Conservation (phyloP, 2,329 filamentous ascomycete genomes). For the Arthroderma sp. region DNA sequence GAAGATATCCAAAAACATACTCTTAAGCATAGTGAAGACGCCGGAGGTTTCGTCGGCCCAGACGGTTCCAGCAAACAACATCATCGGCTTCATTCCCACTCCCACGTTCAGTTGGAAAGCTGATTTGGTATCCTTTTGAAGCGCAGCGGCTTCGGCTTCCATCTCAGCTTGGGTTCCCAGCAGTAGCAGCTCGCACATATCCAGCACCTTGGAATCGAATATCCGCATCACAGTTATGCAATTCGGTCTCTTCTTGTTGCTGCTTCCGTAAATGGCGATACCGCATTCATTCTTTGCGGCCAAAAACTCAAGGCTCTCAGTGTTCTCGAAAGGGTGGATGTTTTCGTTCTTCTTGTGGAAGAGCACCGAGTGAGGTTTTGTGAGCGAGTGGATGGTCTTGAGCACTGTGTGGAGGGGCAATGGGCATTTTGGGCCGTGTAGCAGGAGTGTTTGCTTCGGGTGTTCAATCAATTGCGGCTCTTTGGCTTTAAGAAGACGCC, state of each 20-base stretch:
- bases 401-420: slow-evolving; percentile 72
- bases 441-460: slow-evolving; percentile 77
- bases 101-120: slow-evolving; percentile 46
- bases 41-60: slow-evolving; percentile 73
- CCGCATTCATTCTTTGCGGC: slow-evolving; percentile 90
- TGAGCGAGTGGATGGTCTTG: slow-evolving; percentile 72
- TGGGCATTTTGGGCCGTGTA: slow-evolving; percentile 76
- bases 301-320: slow-evolving; percentile 84
- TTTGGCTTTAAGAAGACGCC: slow-evolving; percentile 85
- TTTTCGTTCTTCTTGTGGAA: slow-evolving; percentile 91
- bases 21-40: slow-evolving; percentile 77
- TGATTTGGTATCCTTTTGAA: slow-evolving; percentile 40
- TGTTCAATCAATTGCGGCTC: slow-evolving; percentile 83
- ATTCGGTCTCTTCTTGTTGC: slow-evolving; percentile 92
- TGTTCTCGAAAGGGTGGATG: slow-evolving; percentile 87
- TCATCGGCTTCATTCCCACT: slow-evolving; percentile 74
- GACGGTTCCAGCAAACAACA: slow-evolving; percentile 77
- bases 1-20: slow-evolving; percentile 81
- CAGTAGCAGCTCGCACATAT: slow-evolving; percentile 87
- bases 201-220: slow-evolving; percentile 76
- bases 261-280: slow-evolving; percentile 69
- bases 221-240: slow-evolving; percentile 70
- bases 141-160: slow-evolving; percentile 50
- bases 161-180: slow-evolving; percentile 56
- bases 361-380: slow-evolving; percentile 71